Evolutionary conservation across 768 basidiomycete genomes (phyloP).

Genomic region (Boletus subcaerulescens): DNA sequence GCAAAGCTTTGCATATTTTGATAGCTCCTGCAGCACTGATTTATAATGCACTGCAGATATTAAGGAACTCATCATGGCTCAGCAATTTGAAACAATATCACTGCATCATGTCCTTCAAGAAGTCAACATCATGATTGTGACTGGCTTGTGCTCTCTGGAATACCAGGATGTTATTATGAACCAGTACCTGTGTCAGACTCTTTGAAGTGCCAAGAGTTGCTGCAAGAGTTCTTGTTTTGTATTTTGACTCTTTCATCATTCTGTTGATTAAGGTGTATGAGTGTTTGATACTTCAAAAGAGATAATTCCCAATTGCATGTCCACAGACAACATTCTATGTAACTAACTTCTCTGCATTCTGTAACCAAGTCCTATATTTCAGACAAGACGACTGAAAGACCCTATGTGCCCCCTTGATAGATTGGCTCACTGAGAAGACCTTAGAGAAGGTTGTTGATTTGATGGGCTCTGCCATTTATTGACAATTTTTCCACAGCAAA

Average conservation of each 20-base stretch:
- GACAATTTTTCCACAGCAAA: conserved; percentile 40
- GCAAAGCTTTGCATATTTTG: conserved; percentile 47
- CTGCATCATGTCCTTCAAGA: conserved; percentile 77
- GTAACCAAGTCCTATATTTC: conserved; percentile 85
- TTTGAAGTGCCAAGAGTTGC: conserved; percentile 71
- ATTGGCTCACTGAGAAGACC: conserved; percentile 62
- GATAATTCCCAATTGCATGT: not conserved
- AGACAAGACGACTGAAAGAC: conserved; percentile 91
- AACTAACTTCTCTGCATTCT: conserved; percentile 85
- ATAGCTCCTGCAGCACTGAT: not conserved
- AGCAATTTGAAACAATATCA: conserved; percentile 78
- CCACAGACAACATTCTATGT: conserved; percentile 87
- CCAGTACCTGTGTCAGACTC: conserved; percentile 64
- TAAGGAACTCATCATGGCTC: conserved; percentile 65
- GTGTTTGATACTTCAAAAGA: not conserved
- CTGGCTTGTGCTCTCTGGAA: conserved; percentile 63
- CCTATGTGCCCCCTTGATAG: conserved; percentile 78
- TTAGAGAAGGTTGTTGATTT: conserved; percentile 59
- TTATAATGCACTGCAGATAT: conserved; percentile 48
- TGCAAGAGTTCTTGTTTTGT: conserved; percentile 90
- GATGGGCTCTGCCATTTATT: not conserved
- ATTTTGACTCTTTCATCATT: conserved; percentile 82
- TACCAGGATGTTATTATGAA: conserved; percentile 35
- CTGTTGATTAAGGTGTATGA: conserved; percentile 69
- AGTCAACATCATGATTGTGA: conserved; percentile 70